phyloP scores from a whole-genome alignment of 2,329 filamentous ascomycete species.

The Neophaeococcomyces aloes region DNA sequence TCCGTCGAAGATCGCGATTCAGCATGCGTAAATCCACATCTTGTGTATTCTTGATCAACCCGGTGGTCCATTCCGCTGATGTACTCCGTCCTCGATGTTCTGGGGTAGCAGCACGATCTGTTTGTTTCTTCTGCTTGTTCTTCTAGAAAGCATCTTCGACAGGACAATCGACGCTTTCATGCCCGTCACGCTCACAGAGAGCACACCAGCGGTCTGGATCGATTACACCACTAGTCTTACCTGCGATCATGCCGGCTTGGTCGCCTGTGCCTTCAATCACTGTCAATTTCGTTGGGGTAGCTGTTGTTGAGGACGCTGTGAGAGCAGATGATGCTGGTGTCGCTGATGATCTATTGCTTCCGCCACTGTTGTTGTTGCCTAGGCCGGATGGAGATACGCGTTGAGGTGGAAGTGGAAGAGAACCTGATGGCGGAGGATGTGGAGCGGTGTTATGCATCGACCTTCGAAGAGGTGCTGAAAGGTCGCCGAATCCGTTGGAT shows the following conservation, averaged over 20 bases:
- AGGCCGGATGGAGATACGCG: not conserved
- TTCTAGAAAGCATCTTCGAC: conserved; percentile 47
- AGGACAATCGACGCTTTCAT: conserved; percentile 90
- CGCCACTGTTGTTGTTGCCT: conserved; percentile 24
- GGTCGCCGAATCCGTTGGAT: conserved; percentile 7
- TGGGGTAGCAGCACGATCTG: too few relatives aligned
- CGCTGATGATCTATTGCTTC: conserved; percentile 8
- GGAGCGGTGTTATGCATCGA: conserved; percentile 1
- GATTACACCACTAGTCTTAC: conserved; percentile 65
- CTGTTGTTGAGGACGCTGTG: conserved; percentile 45
- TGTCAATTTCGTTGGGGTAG: conserved; percentile 8
- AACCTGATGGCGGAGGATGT: conserved; percentile 8
- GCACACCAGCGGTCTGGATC: conserved; percentile 94
- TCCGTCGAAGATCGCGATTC: too few relatives aligned
- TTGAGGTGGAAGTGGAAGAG: conserved; percentile 10
- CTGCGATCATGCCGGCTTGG: conserved; percentile 52
- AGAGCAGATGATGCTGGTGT: conserved; percentile 24
- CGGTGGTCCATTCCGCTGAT: too few relatives aligned
- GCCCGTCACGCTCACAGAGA: conserved; percentile 87
- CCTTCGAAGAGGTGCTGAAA: conserved; percentile 14
- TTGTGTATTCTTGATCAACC: too few relatives aligned
- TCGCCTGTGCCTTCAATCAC: conserved; percentile 34
- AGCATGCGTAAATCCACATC: too few relatives aligned
- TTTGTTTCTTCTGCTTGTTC: not conserved
- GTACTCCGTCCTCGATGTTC: too few relatives aligned